phyloP scores from a whole-genome alignment of 2,329 filamentous ascomycete genomes.

The Alternaria brassicicola region DNA sequence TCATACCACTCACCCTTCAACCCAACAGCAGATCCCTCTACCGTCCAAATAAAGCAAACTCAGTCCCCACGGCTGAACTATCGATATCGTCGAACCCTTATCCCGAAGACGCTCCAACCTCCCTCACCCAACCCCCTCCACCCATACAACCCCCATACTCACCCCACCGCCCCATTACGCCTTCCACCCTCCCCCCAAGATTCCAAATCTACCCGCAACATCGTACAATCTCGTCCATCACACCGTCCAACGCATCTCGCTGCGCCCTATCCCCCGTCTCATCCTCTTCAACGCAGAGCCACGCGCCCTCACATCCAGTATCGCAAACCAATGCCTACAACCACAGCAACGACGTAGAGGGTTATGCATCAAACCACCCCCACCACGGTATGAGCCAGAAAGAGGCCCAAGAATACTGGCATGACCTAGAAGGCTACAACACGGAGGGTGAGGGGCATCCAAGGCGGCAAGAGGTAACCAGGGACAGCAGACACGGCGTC shows the following conservation, averaged over 20 bases:
- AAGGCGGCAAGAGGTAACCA: background rate
- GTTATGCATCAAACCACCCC: background rate
- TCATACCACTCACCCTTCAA: background rate
- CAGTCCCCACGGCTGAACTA: background rate
- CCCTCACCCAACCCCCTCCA: slow-evolving; percentile 5
- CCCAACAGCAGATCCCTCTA: background rate
- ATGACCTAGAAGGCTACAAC: background rate
- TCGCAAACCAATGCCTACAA: background rate
- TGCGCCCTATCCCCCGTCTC: background rate
- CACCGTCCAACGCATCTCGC: background rate
- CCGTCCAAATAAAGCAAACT: background rate
- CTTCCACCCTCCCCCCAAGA: background rate
- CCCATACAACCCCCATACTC: background rate
- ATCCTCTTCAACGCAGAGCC: background rate
- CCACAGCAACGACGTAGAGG: background rate
- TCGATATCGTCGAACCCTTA: background rate
- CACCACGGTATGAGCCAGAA: background rate
- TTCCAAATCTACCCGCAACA: background rate
- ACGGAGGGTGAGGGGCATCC: background rate
- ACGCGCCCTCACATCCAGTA: background rate
- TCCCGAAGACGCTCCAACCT: slow-evolving; percentile 5
- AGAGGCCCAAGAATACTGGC: background rate
- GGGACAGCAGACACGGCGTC: background rate
- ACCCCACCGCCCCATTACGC: background rate
- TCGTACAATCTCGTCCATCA: background rate